Evolutionary conservation across 805 yeast species (phyloP), one percentile per base, ranked within the genome.

Genomic region (Maudiozyma saulgeensis): DNA sequence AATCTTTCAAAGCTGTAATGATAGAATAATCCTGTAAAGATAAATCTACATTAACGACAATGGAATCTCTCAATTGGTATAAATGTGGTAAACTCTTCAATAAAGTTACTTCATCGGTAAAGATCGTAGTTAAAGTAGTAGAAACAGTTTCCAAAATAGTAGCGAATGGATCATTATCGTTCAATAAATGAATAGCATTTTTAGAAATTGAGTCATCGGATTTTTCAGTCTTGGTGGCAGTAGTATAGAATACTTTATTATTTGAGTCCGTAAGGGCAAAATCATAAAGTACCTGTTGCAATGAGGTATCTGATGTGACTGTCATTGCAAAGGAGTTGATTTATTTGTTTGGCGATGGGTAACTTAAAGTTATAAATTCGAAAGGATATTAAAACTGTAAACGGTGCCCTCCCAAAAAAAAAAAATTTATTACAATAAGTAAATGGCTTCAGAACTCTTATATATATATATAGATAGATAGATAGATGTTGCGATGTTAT

Each of bases 1-100:
- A 70, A 63, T 87, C 91, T 61, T 90, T 81, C 56, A 85, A 71
- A 7, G 87, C 76, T n/a, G 91, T 72, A 26, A 87, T 76, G 15
- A 78, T 69, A 26, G 85, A 79, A 67, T 73, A 87, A 63, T 89
- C 96, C 53, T 75, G 74, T 48, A 73, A 64, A n/a, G 72, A 52
- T 45, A 84, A 63, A 51, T 79, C 77, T 37, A 81, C 80, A 59
- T 82, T 85, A 48, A 84, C 66, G n/a, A 84, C 82, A 26, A 78
- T 73, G 1, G 78, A 69, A 18, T 61, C 53, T 51, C 66, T 63
- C 56, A 80, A 69, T 50, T 60, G 57, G 41, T 64, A 56, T 44
- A 88, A 70, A 47, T 73, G 74, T 15, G 95, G 88, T 48, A 88
- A 70, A 50, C 78, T 75, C 40, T 73, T 71, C 52, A 86, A 70